These are phyloP conservation scores for Syzygium jambos DNA, from an alignment of 345 rosid species.

Conservation along the genomic window DNA sequence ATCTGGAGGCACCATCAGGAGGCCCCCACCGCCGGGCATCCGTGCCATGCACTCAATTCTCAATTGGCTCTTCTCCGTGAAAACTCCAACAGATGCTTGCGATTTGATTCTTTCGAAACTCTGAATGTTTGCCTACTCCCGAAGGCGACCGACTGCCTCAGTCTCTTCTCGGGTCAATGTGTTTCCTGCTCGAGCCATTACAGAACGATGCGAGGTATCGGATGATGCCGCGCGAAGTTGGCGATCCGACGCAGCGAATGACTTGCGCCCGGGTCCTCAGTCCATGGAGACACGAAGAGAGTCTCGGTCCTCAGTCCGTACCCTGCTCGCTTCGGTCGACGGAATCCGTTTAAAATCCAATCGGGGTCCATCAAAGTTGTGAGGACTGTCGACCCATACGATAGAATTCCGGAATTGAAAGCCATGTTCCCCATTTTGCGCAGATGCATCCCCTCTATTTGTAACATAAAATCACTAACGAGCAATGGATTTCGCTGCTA, in stretches of 20 bases:
- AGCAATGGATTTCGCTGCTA: neutral
- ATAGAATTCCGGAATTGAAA: neutral
- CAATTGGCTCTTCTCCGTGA: neutral
- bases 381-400: neutral
- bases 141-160: neutral
- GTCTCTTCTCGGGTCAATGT: neutral
- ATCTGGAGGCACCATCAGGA: neutral
- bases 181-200: neutral
- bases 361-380: neutral
- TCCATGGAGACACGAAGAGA: neutral
- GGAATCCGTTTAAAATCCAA: neutral
- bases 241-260: neutral
- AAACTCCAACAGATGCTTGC: neutral
- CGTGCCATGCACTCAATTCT: neutral
- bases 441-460: neutral
- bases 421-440: neutral
- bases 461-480: neutral
- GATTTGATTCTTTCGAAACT: neutral
- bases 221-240: neutral
- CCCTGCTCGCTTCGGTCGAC: accelerated
- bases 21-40: neutral
- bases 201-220: neutral
- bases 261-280: neutral
- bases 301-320: neutral
- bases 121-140: neutral